Conservation (phyloP, 768 basidiomycete genomes). For the Crassisporium funariophilum region DNA sequence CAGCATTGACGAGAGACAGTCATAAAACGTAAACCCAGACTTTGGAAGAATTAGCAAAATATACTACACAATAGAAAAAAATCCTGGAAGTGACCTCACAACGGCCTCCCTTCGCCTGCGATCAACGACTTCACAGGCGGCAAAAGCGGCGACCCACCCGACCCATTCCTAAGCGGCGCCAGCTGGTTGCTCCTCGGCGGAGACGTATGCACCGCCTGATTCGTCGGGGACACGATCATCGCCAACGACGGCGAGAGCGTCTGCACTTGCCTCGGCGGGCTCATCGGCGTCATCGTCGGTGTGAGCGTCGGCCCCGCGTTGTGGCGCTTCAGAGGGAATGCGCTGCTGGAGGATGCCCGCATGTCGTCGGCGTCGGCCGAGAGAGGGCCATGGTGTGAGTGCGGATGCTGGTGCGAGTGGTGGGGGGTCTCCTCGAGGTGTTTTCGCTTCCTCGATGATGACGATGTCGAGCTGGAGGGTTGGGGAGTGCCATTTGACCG, state of each 20-base stretch:
- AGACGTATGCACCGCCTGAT: slow-evolving; percentile 41
- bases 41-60: neutral
- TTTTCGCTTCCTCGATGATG: slow-evolving; percentile 47
- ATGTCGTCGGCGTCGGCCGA: slow-evolving; percentile 22
- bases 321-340: slow-evolving; percentile 37
- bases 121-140: slow-evolving; percentile 27
- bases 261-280: slow-evolving; percentile 39
- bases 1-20: too few relatives aligned
- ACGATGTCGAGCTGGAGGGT: slow-evolving; percentile 41
- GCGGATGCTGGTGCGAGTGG: slow-evolving; percentile 25
- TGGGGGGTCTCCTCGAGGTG: slow-evolving; percentile 39
- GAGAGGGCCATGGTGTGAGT: slow-evolving; percentile 28
- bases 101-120: slow-evolving; percentile 16
- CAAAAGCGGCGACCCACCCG: slow-evolving; percentile 23
- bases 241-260: slow-evolving; percentile 65
- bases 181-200: slow-evolving; percentile 34
- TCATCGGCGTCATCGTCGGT: slow-evolving; percentile 32
- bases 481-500: slow-evolving; percentile 35
- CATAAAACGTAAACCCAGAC: too few relatives aligned
- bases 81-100: slow-evolving; percentile 4
- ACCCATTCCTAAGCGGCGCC: slow-evolving; percentile 29
- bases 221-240: slow-evolving; percentile 62
- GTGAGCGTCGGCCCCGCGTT: slow-evolving; percentile 33
- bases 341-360: slow-evolving; percentile 23
- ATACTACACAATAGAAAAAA: slow-evolving; percentile 2